Evolutionary conservation across 768 basidiomycete species (phyloP), one percentile per base, ranked within the genome.

Genomic region (Trametes sanguinea): DNA sequence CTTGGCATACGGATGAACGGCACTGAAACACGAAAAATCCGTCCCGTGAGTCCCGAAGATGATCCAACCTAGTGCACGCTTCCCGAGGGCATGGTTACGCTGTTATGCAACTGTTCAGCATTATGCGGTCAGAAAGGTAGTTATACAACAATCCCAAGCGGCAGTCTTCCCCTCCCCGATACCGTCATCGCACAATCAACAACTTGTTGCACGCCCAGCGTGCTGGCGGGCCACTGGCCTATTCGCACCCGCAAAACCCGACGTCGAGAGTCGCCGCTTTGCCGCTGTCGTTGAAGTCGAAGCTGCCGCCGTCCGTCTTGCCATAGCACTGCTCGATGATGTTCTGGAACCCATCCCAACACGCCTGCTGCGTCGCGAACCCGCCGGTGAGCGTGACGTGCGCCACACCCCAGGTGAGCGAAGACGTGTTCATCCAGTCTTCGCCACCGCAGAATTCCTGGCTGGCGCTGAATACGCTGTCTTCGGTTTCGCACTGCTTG

Each of bases 291-390:
- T 32, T 14, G 42, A 16, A 54, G 42, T 29, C 9, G 30, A 44
- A 45, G 29, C 16, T 33, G 13, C 54, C 54, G 54, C 54, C 54
- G 14, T 54, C 42, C 42, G 13, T 44, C 1, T 45, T 4, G 27
- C 54, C 54, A 30, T 44, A 33, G 54, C 54, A 54, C n/a, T 54
- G 42, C 29, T 54, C 54, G 54, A 54, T 54, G 42, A 54, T 45
- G 29, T 44, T 30, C 54, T 54, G 14, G 54, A 54, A 54, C 2
- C 54, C 54, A 30, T 54, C 54, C 42, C 42, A 32, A 30, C 54
- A 54, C 54, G 45, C 42, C 54, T 54, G 54, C 54, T 54, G 42
- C 14, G 14, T 44, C 27, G 27, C 9, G 42, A 54, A 54, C 42
- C n/a, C 40, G 42, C 54, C 54, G 42, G 14, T 10, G 42, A 54